Percentiles rank a stretch among this genome's conserved stretches.
phyloP scores from a whole-genome alignment of 2,329 filamentous ascomycete genomes.

The Trichoderma sp. region DNA sequence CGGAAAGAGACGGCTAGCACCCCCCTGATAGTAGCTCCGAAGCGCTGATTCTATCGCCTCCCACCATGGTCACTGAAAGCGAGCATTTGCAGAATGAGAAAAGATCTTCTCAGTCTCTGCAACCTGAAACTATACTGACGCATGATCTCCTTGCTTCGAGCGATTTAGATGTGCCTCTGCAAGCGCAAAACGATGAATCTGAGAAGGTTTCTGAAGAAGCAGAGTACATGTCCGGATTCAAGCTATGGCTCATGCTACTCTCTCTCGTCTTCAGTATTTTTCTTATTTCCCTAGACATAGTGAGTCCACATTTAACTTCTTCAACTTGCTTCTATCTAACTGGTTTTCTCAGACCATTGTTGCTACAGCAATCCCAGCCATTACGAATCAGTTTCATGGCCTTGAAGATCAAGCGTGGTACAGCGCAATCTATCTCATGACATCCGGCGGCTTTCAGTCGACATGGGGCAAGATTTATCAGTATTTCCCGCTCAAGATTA shows the following conservation, averaged over 20 bases:
- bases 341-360: conserved; percentile 42
- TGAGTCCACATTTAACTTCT: background rate
- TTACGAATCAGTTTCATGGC: conserved; percentile 45
- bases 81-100: background rate
- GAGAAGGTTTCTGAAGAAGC: background rate
- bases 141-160: background rate
- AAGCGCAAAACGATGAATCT: background rate
- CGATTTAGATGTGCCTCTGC: background rate
- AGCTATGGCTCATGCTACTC: conserved; percentile 33
- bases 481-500: conserved; percentile 46
- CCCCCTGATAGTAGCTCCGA: background rate
- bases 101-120: background rate
- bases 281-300: conserved; percentile 41
- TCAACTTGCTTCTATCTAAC: background rate
- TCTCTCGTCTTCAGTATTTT: conserved; percentile 42
- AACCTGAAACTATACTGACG: background rate
- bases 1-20: background rate
- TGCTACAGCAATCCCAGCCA: conserved; percentile 49
- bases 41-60: background rate
- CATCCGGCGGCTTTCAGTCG: conserved; percentile 38
- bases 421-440: conserved; percentile 47
- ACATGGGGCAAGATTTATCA: conserved; percentile 42
- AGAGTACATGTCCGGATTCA: background rate
- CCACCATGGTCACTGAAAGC: background rate
- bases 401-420: conserved; percentile 53